A percentile compares a stretch with the other conserved stretches of the same genome.
Evolutionary conservation across 225 moss, liverwort and hornwort genomes (phyloP).

Genomic region (Asterella californica): DNA sequence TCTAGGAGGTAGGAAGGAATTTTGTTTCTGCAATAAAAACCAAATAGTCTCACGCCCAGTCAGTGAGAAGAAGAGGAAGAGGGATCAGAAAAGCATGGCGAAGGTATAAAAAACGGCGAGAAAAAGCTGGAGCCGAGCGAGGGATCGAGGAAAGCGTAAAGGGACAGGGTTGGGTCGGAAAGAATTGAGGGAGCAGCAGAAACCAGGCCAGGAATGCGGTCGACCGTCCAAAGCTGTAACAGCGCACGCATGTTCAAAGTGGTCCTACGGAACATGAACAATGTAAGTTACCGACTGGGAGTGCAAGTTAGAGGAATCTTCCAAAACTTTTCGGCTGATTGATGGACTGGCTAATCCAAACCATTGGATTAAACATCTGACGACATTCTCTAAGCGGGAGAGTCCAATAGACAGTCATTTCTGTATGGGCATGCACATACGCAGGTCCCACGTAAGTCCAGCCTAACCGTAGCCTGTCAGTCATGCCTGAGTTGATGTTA

Average conservation of each 20-base stretch:
- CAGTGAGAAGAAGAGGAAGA: too few species aligned
- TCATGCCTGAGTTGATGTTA: constrained; percentile 1
- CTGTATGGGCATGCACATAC: neutral
- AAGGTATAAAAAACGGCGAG: neutral
- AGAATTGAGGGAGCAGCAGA: neutral
- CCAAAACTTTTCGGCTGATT: neutral
- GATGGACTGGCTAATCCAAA: neutral
- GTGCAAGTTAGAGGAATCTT: constrained; percentile 10
- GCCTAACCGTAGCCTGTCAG: constrained; percentile 10
- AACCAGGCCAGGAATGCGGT: constrained; percentile 7
- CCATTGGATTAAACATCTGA: constrained; percentile 12
- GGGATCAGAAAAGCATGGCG: too few species aligned
- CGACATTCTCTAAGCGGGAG: neutral
- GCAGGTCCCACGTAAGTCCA: neutral
- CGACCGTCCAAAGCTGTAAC: constrained; percentile 15
- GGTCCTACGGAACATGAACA: neutral
- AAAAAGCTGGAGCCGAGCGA: neutral
- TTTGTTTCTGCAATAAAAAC: too few species aligned
- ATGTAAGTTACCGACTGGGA: neutral
- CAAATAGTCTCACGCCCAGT: too few species aligned
- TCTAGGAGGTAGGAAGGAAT: too few species aligned
- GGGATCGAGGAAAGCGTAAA: neutral
- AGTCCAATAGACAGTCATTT: neutral
- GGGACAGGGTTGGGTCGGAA: neutral
- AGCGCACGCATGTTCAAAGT: constrained; percentile 1